Percentiles rank a stretch among this genome's conserved stretches.
phyloP scores from a whole-genome alignment of 306 rosid genomes.

The Lathyrus sativus region DNA sequence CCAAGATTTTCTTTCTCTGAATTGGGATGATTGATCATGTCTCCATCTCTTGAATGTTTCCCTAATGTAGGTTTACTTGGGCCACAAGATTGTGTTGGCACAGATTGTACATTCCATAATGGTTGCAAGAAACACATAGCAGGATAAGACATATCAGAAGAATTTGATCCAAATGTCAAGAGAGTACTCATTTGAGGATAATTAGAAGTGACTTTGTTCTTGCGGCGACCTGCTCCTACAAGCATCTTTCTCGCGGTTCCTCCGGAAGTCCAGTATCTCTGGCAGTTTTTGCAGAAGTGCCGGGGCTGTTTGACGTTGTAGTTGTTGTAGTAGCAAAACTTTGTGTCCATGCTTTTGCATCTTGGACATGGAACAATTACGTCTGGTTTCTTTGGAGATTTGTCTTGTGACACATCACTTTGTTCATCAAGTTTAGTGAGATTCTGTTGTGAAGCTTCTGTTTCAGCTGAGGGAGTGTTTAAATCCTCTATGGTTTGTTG shows the following conservation, averaged over 20 bases:
- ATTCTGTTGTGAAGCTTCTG: slow-evolving; percentile 47
- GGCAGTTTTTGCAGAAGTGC: slow-evolving; percentile 91
- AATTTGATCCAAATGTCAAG: slow-evolving; percentile 64
- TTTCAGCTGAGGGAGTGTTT: slow-evolving; percentile 54
- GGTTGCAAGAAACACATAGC: slow-evolving; percentile 45
- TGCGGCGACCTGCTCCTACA: slow-evolving; percentile 90
- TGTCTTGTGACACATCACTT: slow-evolving; percentile 57
- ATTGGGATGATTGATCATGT: slow-evolving; percentile 29
- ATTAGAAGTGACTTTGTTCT: slow-evolving; percentile 57
- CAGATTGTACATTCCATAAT: slow-evolving; percentile 51
- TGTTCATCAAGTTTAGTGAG: slow-evolving; percentile 43
- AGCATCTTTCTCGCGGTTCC: slow-evolving; percentile 86
- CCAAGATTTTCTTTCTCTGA: slow-evolving; percentile 40
- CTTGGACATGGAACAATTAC: slow-evolving; percentile 79
- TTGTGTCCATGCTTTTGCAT: slow-evolving; percentile 89
- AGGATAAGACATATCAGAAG: slow-evolving; percentile 52
- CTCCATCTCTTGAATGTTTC: slow-evolving; percentile 74
- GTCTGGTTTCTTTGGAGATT: slow-evolving; percentile 70
- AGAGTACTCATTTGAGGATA: slow-evolving; percentile 54
- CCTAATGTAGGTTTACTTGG: slow-evolving; percentile 54
- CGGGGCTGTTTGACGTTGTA: slow-evolving; percentile 92
- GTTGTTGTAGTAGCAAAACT: slow-evolving; percentile 85
- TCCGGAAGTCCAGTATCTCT: slow-evolving; percentile 93
- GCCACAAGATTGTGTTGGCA: slow-evolving; percentile 44
- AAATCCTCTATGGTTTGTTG: slow-evolving; percentile 46